Base-by-base conservation (phyloP, 805 yeast genomes). In the Wilhelminamyces savonicus region DNA sequence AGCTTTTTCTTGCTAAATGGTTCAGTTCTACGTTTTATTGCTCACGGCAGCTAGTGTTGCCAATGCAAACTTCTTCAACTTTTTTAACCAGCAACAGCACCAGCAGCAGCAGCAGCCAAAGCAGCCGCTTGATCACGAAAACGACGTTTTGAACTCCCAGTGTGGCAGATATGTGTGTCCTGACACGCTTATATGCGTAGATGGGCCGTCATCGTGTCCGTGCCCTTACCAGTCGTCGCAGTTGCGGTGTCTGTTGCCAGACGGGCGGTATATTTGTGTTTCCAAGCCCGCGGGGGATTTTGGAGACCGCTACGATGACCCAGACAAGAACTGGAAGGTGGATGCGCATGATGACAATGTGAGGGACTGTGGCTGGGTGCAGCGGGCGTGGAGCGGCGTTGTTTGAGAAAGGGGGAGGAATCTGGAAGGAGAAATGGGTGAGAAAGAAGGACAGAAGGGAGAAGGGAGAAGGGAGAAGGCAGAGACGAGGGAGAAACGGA, bases 171-270 rank as follows among this genome's bases (percentile, higher is more conserved):
- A 79, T 51, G 56, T 90, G 21, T 92, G 98, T 50, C 85, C 85
- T 3, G 94, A 79, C 42, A 85, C 97, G 0, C 63, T 78, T 23
- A 66, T 66, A 7, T 92, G 98, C 60, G 98, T 85, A 0, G 66
- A 68, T 2, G 45, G 56, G 2, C 75, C 85, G 0, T 42, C 67
- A 6, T 82, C 79, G 29, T 92, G 98, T 52, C 95, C 97, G 2
- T 92, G 98, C 52, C 86, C 85, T 3, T 90, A 76, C 49, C 92
- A 95, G 2, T 74, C 77, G 35, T 78, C 94, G 1, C 95, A 90
- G 51, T 47, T 83, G 37, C 82, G 84, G 47, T 92, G 98, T 54
- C 50, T 70, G 2, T 60, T 84, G 23, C 94, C 96, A 0, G 78
- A 74, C 39, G 69, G 75, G 13, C 72, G 72, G 32, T 81, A 64